phyloP scores from a whole-genome alignment of 306 rosid species.

The Sicyos baderoa region DNA sequence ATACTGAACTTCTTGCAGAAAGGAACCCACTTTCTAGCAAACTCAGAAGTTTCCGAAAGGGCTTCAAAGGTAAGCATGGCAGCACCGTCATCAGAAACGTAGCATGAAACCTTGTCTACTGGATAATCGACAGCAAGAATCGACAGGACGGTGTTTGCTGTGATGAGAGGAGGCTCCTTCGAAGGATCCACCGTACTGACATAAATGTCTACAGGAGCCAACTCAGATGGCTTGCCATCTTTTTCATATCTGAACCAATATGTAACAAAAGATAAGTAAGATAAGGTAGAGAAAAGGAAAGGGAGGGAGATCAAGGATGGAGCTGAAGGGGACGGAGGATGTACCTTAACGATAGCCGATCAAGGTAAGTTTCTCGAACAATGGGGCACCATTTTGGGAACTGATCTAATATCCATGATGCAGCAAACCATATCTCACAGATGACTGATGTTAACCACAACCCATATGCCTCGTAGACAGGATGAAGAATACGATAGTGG shows the following conservation, averaged over 20 bases:
- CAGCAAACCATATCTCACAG: constrained; percentile 94
- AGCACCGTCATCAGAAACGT: constrained; percentile 93
- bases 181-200: constrained; percentile 92
- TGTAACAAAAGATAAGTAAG: constrained; percentile 10
- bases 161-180: constrained; percentile 94
- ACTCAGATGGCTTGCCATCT: constrained; percentile 79
- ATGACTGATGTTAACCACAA: constrained; percentile 84
- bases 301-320: neutral
- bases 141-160: constrained; percentile 84
- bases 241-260: constrained; percentile 59
- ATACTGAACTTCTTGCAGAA: constrained; percentile 70
- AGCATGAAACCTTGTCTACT: constrained; percentile 78
- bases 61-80: constrained; percentile 97
- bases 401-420: constrained; percentile 87
- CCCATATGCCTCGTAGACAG: constrained; percentile 64
- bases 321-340: neutral
- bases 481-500: constrained; percentile 83
- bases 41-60: constrained; percentile 86
- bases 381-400: constrained; percentile 87
- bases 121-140: constrained; percentile 90
- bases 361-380: constrained; percentile 81
- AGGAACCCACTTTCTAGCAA: constrained; percentile 97
- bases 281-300: constrained; percentile 1
- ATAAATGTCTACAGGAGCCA: constrained; percentile 63
- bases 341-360: constrained; percentile 74